A percentile compares a stretch with the other conserved stretches of the same genome.
Conservation (phyloP, 129 eudicot genomes). For the Helichrysum umbraculigerum region DNA sequence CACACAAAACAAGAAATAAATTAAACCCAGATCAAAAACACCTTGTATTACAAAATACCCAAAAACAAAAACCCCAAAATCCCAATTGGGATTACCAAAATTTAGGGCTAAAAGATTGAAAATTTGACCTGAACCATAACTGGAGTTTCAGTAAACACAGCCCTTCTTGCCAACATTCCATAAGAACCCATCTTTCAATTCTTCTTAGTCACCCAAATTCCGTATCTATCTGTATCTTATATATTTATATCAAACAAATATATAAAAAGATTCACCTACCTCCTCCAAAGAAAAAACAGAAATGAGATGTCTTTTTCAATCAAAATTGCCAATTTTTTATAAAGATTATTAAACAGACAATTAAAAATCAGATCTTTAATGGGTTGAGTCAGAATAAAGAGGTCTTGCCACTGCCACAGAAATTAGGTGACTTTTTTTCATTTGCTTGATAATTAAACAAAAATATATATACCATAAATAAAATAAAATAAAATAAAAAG, state of each 20-base stretch:
- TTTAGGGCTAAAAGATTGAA: slow-evolving; percentile 23
- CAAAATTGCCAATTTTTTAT: not conserved
- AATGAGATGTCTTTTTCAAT: not conserved
- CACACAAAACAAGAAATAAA: slow-evolving; percentile 14
- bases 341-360: no score
- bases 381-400: not conserved
- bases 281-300: slow-evolving; percentile 5
- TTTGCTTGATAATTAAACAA: not conserved
- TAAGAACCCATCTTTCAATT: slow-evolving; percentile 69
- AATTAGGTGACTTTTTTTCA: not conserved
- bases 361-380: slow-evolving; percentile 19
- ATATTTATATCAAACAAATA: not conserved
- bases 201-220: slow-evolving; percentile 16
- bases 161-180: slow-evolving; percentile 84
- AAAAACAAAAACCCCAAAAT: slow-evolving; percentile 10
- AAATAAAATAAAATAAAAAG: no score
- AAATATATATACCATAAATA: slow-evolving; percentile 1
- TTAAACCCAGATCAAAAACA: slow-evolving; percentile 28
- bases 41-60: slow-evolving; percentile 21
- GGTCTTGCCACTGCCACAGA: no score
- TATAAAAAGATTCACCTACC: slow-evolving; percentile 36
- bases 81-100: slow-evolving; percentile 7
- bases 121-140: slow-evolving; percentile 92
- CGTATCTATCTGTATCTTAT: not conserved
- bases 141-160: slow-evolving; percentile 67